Conservation (phyloP, 148 eudicot species). For the Camellia japonica region DNA sequence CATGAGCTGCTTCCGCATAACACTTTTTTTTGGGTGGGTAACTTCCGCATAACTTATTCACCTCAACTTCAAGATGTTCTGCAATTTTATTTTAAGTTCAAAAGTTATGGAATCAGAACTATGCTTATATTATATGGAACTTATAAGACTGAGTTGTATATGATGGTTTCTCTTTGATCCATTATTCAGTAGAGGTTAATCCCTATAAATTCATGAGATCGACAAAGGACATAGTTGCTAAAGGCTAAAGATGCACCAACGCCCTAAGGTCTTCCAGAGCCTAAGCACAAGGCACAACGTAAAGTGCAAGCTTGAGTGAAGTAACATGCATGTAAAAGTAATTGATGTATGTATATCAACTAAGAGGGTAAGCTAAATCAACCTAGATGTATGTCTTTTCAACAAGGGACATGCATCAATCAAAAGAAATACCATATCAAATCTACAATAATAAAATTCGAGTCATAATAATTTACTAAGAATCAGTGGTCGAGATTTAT, state of each 20-base stretch:
- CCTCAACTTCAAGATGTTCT: conserved; percentile 5
- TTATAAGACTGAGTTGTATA: not conserved
- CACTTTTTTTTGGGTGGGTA: not conserved
- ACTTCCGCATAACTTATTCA: not conserved
- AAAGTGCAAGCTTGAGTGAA: not conserved
- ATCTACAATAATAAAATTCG: not conserved
- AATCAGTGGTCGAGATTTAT: too few relatives aligned
- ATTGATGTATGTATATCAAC: not conserved
- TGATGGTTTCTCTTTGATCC: not conserved
- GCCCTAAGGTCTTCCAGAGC: not conserved
- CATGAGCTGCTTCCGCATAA: not conserved
- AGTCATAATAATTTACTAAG: too few relatives aligned
- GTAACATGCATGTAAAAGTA: not conserved
- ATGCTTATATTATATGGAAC: not conserved
- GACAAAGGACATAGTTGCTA: not conserved
- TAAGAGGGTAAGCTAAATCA: not conserved
- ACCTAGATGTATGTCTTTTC: not conserved
- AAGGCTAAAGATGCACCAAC: not conserved
- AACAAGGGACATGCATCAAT: not conserved
- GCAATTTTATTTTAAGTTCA: not conserved
- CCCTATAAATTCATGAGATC: conserved; percentile 1
- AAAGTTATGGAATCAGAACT: not conserved
- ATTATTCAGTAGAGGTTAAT: not conserved
- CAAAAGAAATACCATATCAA: not conserved
- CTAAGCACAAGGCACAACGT: not conserved